Conservation (phyloP, 2,329 filamentous ascomycete genomes). For the Monosporascus cannonballus region DNA sequence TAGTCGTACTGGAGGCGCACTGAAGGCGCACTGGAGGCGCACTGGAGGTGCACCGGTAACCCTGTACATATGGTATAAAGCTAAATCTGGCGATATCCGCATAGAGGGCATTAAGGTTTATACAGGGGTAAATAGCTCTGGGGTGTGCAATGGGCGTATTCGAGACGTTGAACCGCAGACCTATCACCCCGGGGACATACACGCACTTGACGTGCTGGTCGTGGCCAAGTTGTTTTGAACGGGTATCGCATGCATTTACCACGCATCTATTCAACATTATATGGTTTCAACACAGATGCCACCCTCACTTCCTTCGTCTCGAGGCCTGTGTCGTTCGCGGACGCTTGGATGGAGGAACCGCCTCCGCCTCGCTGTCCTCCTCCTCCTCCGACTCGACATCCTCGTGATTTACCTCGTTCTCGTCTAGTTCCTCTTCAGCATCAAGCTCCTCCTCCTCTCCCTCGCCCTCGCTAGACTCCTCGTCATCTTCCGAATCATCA, state of each 20-base stretch:
- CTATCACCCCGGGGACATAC: too few species aligned
- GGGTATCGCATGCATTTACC: constrained; percentile 20
- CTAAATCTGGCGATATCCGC: too few species aligned
- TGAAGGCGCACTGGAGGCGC: too few species aligned
- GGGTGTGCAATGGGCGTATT: too few species aligned
- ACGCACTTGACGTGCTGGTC: too few species aligned
- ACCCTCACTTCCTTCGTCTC: constrained; percentile 29
- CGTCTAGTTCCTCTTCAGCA: constrained; percentile 45
- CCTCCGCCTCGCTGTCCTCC: constrained; percentile 45
- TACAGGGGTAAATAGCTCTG: too few species aligned
- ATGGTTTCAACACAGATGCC: background rate
- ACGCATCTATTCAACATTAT: constrained; percentile 13
- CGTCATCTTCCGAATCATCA: constrained; percentile 57
- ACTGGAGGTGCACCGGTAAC: too few species aligned
- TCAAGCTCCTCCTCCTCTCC: constrained; percentile 42
- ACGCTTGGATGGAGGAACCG: constrained; percentile 41
- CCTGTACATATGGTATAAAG: too few species aligned
- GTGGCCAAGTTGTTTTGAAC: background rate
- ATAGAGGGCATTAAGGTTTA: too few species aligned
- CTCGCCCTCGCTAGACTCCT: constrained; percentile 32
- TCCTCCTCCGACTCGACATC: constrained; percentile 55
- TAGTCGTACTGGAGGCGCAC: too few species aligned
- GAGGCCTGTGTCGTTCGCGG: constrained; percentile 32
- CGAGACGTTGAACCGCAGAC: too few species aligned
- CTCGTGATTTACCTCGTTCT: constrained; percentile 54